Evolutionary conservation across 148 eudicot species (phyloP).

Genomic region (Heliosperma pusillum): DNA sequence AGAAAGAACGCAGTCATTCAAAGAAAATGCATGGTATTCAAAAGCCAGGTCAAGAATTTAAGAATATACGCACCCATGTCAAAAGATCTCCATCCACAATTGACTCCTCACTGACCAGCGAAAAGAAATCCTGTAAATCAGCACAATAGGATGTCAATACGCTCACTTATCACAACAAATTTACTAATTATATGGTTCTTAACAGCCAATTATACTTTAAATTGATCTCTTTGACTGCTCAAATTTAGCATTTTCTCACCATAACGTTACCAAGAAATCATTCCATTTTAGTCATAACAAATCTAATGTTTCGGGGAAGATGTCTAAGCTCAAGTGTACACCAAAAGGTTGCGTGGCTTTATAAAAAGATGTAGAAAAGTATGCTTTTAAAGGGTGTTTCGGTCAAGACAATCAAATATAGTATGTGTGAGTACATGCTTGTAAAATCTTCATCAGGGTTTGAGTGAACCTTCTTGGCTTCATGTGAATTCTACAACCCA

Average conservation of each 20-base stretch:
- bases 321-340: no score
- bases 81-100: constrained; percentile 91
- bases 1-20: background rate
- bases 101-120: constrained; percentile 70
- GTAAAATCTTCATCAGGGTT: no score
- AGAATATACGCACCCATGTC: constrained; percentile 67
- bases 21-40: background rate
- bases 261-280: background rate
- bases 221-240: constrained; percentile 11
- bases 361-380: no score
- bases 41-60: constrained; percentile 16
- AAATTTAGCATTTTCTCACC: background rate
- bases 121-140: constrained; percentile 79
- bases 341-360: no score
- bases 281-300: no score
- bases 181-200: background rate
- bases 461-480: no score
- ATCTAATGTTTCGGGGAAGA: no score
- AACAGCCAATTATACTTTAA: background rate
- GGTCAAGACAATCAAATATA: no score
- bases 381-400: no score
- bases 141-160: background rate
- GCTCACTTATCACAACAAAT: background rate
- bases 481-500: no score
- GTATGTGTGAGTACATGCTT: no score